Conservation (phyloP, 2,329 filamentous ascomycete genomes). For the Cercospora zeae-maydis region DNA sequence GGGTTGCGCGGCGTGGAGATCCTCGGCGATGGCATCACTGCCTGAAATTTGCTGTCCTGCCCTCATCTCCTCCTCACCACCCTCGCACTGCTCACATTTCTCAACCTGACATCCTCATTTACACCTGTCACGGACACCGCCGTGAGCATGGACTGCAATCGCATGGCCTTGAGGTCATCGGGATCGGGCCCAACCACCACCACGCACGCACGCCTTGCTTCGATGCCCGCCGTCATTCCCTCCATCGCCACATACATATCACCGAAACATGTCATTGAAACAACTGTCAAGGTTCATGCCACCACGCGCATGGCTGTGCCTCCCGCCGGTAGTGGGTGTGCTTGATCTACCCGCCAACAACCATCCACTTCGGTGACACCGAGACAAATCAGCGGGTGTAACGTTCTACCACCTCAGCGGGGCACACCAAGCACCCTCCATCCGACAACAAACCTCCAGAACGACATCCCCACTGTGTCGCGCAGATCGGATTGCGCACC, state of each 20-base stretch:
- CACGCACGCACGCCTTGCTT: constrained; percentile 8
- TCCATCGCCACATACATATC: constrained; percentile 10
- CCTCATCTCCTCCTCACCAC: constrained; percentile 19
- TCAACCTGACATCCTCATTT: constrained; percentile 9
- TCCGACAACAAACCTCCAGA: constrained; percentile 16
- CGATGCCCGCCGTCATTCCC: not conserved
- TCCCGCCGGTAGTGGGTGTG: not conserved
- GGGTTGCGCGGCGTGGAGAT: constrained; percentile 25
- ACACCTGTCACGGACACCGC: constrained; percentile 16
- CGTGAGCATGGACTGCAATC: constrained; percentile 7
- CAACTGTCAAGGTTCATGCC: not conserved
- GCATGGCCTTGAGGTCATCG: no score
- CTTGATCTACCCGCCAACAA: constrained; percentile 8
- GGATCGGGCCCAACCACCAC: not conserved
- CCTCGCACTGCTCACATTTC: constrained; percentile 18
- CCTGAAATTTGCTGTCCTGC: constrained; percentile 9
- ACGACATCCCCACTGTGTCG: constrained; percentile 20
- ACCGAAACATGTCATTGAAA: not conserved
- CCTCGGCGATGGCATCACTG: constrained; percentile 23
- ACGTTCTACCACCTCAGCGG: constrained; percentile 28
- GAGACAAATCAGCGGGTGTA: constrained; percentile 26
- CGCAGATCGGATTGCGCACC: constrained; percentile 31
- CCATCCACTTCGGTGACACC: constrained; percentile 22
- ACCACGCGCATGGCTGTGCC: not conserved
- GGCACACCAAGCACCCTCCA: constrained; percentile 19